Evolutionary conservation across 176 grass and related monocot genomes (phyloP), one percentile per base, ranked within the genome.

Genomic region (Eremochloa ophiuroides): DNA sequence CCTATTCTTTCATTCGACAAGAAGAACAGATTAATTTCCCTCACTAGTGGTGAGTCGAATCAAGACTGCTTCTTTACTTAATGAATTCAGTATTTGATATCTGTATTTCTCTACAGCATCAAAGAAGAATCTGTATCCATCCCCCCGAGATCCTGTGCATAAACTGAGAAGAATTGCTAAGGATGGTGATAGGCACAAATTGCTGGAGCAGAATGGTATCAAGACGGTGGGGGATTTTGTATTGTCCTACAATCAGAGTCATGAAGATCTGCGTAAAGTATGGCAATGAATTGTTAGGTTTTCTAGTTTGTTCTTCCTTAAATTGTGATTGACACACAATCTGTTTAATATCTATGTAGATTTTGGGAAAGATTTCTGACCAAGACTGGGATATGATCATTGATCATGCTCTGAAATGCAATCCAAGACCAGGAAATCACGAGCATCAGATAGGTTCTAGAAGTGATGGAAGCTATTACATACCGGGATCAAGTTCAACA

Each of bases 161-260:
- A 84, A 84, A 76, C 47, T 84, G 62, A 84, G 5, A 5, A 56
- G 13, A 69, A 84, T 84, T 44, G 73, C 62, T 33, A 84, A 68
- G 62, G 56, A 84, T 3, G 82, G 73, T 59, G 73, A 84, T 18
- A 31, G 82, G 13, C 62, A 59, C 81, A 83, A 33, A 46, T 31
- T 20, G 55, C 34, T 84, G 59, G 37, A 69, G 26, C 4, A 56
- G 27, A 66, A 34, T 43, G 73, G 82, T 34, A 76, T 84, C 73
- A 76, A 69, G 34, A 67, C 63, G 5, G 82, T 69, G 47, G 47
- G 3, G 20, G 73, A 84, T 25, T 6, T 84, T 31, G 17, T 76
- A 76, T 31, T 5, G 31, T 84, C 3, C 34, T 44, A 76, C 62
- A 43, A 8, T 10, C 66, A 11, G 13, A 76, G 5, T 41, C 73